phyloP scores from a whole-genome alignment of 2,329 filamentous ascomycete species.

The Aspergillus japonicus region DNA sequence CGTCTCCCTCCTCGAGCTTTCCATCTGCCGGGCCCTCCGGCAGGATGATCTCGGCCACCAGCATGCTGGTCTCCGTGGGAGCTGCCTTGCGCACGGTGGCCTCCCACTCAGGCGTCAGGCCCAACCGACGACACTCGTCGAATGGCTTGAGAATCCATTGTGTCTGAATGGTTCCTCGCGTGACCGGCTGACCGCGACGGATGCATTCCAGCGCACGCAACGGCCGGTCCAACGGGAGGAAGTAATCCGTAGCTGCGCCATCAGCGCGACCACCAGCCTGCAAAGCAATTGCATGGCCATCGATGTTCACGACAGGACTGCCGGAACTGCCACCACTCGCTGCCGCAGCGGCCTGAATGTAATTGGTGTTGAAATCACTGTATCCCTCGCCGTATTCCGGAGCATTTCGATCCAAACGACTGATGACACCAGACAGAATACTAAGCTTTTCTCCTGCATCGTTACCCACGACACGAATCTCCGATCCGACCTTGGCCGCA shows the following conservation, averaged over 20 bases:
- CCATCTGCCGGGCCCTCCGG: conserved; percentile 83
- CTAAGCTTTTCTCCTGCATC: conserved; percentile 98
- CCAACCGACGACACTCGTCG: conserved; percentile 89
- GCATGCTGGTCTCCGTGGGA: conserved; percentile 92
- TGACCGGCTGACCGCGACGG: conserved; percentile 69
- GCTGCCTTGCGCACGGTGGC: conserved; percentile 77
- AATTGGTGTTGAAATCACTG: conserved; percentile 93
- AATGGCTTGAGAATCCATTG: conserved; percentile 97
- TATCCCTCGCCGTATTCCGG: conserved; percentile 98
- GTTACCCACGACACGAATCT: conserved; percentile 97
- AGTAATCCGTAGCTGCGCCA: conserved; percentile 96
- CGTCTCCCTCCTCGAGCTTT: conserved; percentile 91
- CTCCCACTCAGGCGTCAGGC: conserved; percentile 82
- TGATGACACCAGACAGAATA: conserved; percentile 96
- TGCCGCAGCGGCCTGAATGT: conserved; percentile 96
- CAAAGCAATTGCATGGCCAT: conserved; percentile 85
- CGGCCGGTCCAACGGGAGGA: conserved; percentile 88
- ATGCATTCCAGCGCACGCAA: conserved; percentile 83
- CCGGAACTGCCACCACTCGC: conserved; percentile 98
- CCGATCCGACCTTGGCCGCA: conserved; percentile 79
- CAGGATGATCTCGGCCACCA: conserved; percentile 92
- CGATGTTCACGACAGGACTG: conserved; percentile 93
- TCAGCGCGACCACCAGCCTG: conserved; percentile 93
- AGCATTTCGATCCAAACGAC: conserved; percentile 90
- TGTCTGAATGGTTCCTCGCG: conserved; percentile 95